phyloP scores from a whole-genome alignment of 371 early-diverging fungal species.

The Syncephalastrum racemosum region DNA sequence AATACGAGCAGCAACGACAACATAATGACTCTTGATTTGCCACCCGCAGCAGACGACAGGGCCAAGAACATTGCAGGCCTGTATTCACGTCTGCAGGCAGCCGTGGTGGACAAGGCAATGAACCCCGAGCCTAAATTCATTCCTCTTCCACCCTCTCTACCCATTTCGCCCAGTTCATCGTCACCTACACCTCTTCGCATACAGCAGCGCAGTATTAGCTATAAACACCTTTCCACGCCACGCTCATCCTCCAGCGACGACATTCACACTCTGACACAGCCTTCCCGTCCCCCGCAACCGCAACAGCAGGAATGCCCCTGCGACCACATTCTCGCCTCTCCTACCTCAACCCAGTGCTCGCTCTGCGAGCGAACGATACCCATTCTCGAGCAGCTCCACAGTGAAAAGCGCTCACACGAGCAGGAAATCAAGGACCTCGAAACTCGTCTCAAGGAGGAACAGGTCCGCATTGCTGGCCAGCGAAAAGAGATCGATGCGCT shows the following conservation, averaged over 20 bases:
- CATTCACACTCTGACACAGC: conserved; percentile 2
- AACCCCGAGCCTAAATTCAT: conserved; percentile 43
- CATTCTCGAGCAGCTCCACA: conserved; percentile 45
- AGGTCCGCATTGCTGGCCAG: conserved; percentile 44
- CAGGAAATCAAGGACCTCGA: conserved; percentile 47
- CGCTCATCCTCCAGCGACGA: conserved; percentile 12
- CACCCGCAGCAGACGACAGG: conserved; percentile 32
- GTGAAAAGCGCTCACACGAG: conserved; percentile 44
- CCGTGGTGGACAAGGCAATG: conserved; percentile 34
- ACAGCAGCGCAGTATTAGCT: background rate
- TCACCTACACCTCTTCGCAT: conserved; percentile 29
- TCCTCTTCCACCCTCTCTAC: conserved; percentile 44
- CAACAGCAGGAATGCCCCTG: conserved; percentile 40
- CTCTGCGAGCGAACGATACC: conserved; percentile 61
- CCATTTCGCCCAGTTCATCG: conserved; percentile 40
- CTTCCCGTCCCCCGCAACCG: background rate
- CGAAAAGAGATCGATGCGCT: conserved; percentile 38
- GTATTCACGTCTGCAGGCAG: conserved; percentile 56
- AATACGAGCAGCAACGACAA: too few relatives aligned
- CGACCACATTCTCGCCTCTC: conserved; percentile 29
- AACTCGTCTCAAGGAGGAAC: conserved; percentile 44
- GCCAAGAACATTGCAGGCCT: conserved; percentile 57
- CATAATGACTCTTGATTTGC: too few relatives aligned
- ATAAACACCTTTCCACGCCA: conserved; percentile 5
- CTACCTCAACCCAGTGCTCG: conserved; percentile 39